Conservation (phyloP, 371 early-diverging fungal genomes). For the Cokeromyces recurvatus region DNA sequence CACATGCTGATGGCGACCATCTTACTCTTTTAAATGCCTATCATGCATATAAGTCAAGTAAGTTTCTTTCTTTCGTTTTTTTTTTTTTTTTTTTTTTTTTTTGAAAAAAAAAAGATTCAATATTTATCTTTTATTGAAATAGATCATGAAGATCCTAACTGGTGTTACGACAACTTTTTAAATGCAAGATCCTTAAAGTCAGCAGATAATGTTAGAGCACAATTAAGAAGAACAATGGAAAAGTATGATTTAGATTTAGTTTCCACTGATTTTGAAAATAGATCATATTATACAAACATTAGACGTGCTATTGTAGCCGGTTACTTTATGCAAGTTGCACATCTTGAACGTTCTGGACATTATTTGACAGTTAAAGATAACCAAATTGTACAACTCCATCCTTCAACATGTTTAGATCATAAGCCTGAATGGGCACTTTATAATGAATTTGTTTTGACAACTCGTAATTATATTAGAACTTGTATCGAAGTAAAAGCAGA, state of each 20-base stretch:
- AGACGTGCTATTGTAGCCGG: constrained; percentile 84
- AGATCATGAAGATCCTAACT: constrained; percentile 66
- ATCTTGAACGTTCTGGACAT: constrained; percentile 82
- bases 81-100: background rate
- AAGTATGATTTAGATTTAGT: constrained; percentile 66
- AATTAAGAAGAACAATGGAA: constrained; percentile 84
- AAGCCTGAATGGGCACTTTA: constrained; percentile 97
- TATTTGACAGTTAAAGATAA: constrained; percentile 96
- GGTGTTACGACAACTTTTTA: constrained; percentile 92
- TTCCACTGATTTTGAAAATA: constrained; percentile 70
- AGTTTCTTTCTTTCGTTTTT: constrained; percentile 9
- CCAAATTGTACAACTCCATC: constrained; percentile 95
- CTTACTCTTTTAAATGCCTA: constrained; percentile 93
- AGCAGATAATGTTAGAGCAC: constrained; percentile 89
- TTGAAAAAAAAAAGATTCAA: no score
- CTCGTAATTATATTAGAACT: constrained; percentile 92
- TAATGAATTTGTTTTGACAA: constrained; percentile 97
- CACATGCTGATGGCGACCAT: constrained; percentile 89
- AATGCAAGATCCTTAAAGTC: constrained; percentile 83
- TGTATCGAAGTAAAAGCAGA: constrained; percentile 86
- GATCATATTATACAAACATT: constrained; percentile 78
- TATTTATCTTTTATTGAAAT: background rate
- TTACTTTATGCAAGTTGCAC: constrained; percentile 97
- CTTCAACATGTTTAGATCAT: constrained; percentile 79
- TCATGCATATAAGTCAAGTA: constrained; percentile 78